Base-by-base conservation (phyloP, 257 asterid genomes). In the Penstemon newberryi region DNA sequence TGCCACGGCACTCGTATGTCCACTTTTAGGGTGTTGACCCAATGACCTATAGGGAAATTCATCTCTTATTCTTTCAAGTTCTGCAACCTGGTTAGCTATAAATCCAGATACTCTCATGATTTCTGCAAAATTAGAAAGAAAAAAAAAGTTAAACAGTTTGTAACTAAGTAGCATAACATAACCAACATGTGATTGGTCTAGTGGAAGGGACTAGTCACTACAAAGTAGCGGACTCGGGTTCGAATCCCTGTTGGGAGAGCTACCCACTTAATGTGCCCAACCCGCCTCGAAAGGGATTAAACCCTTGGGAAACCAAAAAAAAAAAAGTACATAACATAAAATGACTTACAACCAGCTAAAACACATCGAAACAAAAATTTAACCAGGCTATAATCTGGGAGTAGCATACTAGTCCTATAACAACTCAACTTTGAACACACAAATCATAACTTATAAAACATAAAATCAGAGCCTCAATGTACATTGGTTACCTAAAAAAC, bases 31-130 rank as follows among this genome's bases (percentile, higher is more conserved):
- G 6, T 78, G 89, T 73, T 77, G 93, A 49, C 85, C 74, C 56
- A 81, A 63, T 63, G 88, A 69, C 75, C 83, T 73, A 59, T 71
- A 79, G 42, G 81, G 81, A 73, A 72, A 75, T 47, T 78, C 91
- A 47, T 75, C 82, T 52, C 85, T 87, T 79, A 84, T 76, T 73
- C 87, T 77, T 70, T 84, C 93, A 36, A 69, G 85, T 73, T 81
- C 93, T 40, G 77, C 67, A 36, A 74, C 70, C 60, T 84, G 86
- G 64, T 79, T 84, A 51, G 95, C 69, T 56, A 79, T 61, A 79
- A 81, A 49, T 60, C 82, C 77, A 6, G 92, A 79, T 37, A 78
- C 70, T 61, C 86, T 83, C 84, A 78, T 64, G 70, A 88, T 84
- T 79, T 88, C 96, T 88, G 87, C 79, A 64, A 49, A 73, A 45